Base-by-base conservation (phyloP, 116 monocot species). In the Iris pallida region DNA sequence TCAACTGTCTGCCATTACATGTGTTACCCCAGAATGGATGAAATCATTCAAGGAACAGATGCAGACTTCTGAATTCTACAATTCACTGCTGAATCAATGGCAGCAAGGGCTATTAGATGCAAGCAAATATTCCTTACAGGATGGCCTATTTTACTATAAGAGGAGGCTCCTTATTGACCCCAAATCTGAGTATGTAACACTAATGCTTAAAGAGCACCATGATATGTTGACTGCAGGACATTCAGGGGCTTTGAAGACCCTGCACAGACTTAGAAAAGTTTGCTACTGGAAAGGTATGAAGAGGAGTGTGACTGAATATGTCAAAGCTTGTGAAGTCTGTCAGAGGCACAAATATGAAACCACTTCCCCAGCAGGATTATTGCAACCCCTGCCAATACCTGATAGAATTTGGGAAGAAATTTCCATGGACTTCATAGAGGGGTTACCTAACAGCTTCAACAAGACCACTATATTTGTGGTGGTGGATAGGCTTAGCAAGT, bases 381-480 rank as follows among this genome's bases (percentile, higher is more conserved):
- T 71, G 5, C 71, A 71, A 19, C 71, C 51, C 17, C 14, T 71
- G 14, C 61, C 71, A 0, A 47, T 62, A 51, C 61, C 52, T 6
- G 42, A 18, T 4, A 9, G 13, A 20, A 20, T 71, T 60, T 71
- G 71, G 71, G 20, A 12, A 20, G 59, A 62, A 12, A 47, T 61
- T 7, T 5, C 61, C 4, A 72, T 72, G 61, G 71, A 72, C 13
- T 61, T 72, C 16, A 61, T 72, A 5, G 61, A 72, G 2, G 71
- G 62, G 11, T 30, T 72, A 13, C 71, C 61, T 30, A 30, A 0
- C 3, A 30, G 30, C 30, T 30, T 1, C 30, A 0, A 30, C 0
- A 30, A 30, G 30, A 1, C 30, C 3, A 30, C 30, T 1, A 30
- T 30, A 1, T 30, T 30, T 30, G 30, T 30, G 30, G 30, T 30